These are phyloP conservation scores for Helianthus tuberosus DNA, from an alignment of 129 eudicot genomes.

Conservation along the genomic window DNA sequence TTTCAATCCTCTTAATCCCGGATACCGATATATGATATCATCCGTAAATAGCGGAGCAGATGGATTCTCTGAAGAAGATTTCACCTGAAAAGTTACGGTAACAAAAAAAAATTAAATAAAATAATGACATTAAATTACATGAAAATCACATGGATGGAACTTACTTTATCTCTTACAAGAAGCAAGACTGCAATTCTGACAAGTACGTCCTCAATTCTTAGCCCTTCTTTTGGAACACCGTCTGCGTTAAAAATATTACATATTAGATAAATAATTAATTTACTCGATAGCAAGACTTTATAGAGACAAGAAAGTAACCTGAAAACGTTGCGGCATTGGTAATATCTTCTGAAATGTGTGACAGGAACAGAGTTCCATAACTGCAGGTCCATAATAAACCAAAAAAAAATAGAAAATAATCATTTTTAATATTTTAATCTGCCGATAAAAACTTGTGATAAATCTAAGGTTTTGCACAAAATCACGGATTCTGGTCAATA, in stretches of 20 bases:
- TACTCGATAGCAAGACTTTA: background rate
- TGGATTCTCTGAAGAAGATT: slow-evolving; percentile 43
- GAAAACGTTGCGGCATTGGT: slow-evolving; percentile 77
- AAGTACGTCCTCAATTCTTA: slow-evolving; percentile 86
- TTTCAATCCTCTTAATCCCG: slow-evolving; percentile 72
- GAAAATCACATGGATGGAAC: slow-evolving; percentile 6
- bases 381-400: slow-evolving; percentile 44
- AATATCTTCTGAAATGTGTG: slow-evolving; percentile 76
- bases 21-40: slow-evolving; percentile 66
- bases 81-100: slow-evolving; percentile 47
- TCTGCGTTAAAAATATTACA: slow-evolving; percentile 47
- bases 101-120: background rate
- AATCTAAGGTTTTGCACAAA: background rate
- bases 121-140: background rate
- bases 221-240: slow-evolving; percentile 98
- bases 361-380: slow-evolving; percentile 79
- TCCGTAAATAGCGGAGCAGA: slow-evolving; percentile 63
- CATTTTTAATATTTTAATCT: background rate
- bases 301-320: slow-evolving; percentile 43
- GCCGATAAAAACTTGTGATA: background rate
- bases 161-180: slow-evolving; percentile 80
- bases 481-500: background rate
- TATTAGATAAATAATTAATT: background rate
- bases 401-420: background rate
- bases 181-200: slow-evolving; percentile 77